Conservation (phyloP, 768 basidiomycete species). For the Neoboletus subvelutipes region DNA sequence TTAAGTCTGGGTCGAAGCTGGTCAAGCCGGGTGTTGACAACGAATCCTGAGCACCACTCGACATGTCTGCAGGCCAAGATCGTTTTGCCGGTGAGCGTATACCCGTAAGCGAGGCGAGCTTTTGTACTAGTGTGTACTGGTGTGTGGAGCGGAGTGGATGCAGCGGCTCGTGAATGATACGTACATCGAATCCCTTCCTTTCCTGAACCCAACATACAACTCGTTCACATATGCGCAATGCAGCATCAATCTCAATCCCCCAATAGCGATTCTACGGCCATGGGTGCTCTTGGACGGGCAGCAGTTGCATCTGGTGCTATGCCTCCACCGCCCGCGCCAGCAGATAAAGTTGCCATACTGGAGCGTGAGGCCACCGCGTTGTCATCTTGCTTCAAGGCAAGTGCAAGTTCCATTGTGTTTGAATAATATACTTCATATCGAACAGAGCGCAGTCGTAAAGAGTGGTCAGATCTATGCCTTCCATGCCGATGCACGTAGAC, state of each 20-base stretch:
- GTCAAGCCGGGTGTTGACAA: slow-evolving; percentile 15
- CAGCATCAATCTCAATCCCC: slow-evolving; percentile 41
- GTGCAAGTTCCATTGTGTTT: slow-evolving; percentile 3
- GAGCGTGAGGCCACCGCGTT: slow-evolving; percentile 67
- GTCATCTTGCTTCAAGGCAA: slow-evolving; percentile 56
- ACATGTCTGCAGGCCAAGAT: slow-evolving; percentile 20
- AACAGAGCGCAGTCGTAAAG: slow-evolving; percentile 62
- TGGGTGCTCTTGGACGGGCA: slow-evolving; percentile 21
- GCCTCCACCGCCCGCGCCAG: slow-evolving; percentile 52
- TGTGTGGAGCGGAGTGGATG: background rate
- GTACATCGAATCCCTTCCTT: slow-evolving; percentile 31
- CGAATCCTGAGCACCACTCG: slow-evolving; percentile 17
- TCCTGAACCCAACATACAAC: slow-evolving; percentile 14
- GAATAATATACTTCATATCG: background rate
- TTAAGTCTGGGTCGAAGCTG: slow-evolving; percentile 15
- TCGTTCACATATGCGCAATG: slow-evolving; percentile 32
- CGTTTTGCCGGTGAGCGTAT: background rate
- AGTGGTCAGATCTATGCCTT: slow-evolving; percentile 72
- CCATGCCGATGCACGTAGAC: slow-evolving; percentile 59
- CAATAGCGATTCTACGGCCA: slow-evolving; percentile 15
- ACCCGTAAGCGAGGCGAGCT: background rate
- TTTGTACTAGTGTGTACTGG: background rate
- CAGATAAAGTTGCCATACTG: slow-evolving; percentile 42
- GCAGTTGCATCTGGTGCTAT: slow-evolving; percentile 39
- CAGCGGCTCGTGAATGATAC: background rate